These are phyloP conservation scores for Cornus suecica DNA, from an alignment of 148 eudicot genomes.

Conservation along the genomic window DNA sequence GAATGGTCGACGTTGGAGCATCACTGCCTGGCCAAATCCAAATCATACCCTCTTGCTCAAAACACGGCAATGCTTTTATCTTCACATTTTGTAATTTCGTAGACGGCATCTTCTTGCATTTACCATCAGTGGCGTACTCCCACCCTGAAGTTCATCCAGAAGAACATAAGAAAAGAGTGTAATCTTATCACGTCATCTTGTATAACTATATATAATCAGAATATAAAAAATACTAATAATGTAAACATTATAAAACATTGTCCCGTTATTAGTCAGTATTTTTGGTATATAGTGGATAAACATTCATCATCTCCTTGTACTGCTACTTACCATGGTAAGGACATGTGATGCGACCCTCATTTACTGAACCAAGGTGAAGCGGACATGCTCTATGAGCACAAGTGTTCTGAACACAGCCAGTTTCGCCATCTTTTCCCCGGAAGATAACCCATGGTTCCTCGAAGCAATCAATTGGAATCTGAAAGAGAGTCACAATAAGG, in stretches of 20 bases:
- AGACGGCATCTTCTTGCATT: constrained; percentile 97
- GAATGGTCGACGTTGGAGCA: constrained; percentile 68
- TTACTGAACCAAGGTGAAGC: constrained; percentile 86
- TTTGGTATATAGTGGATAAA: neutral
- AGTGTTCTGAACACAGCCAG: constrained; percentile 88
- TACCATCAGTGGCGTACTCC: constrained; percentile 98
- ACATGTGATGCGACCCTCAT: constrained; percentile 91
- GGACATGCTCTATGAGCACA: constrained; percentile 99
- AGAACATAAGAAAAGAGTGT: neutral
- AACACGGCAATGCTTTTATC: constrained; percentile 79
- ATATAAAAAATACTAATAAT: neutral
- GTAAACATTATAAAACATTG: neutral
- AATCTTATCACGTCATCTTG: neutral
- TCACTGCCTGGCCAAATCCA: constrained; percentile 99
- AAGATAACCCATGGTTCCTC: constrained; percentile 95
- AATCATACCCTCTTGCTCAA: constrained; percentile 91
- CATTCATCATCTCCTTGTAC: neutral
- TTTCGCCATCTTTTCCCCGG: constrained; percentile 86
- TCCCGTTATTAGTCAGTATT: neutral
- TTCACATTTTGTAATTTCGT: constrained; percentile 67
- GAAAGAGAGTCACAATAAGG: constrained; percentile 13
- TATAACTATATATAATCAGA: neutral
- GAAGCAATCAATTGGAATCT: constrained; percentile 92
- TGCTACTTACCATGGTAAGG: constrained; percentile 79
- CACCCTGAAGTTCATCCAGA: constrained; percentile 50